A percentile compares a stretch with the other conserved stretches of the same genome.
Evolutionary conservation across 805 yeast genomes (phyloP).

Genomic region (Saccharomycopsis sp.): DNA sequence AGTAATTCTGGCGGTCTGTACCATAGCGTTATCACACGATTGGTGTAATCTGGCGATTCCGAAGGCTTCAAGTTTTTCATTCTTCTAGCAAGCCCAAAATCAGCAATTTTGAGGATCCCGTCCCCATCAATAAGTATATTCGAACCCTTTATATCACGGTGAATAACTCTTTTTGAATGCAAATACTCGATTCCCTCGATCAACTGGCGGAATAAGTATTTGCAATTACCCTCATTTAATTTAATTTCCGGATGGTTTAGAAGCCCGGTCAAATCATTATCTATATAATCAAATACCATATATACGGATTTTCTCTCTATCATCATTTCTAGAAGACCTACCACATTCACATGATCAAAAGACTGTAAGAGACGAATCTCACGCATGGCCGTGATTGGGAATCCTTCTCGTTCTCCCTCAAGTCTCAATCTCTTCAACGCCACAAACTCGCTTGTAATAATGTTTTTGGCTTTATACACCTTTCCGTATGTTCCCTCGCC

Average conservation of each 20-base stretch:
- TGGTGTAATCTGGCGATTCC: slow-evolving; percentile 76
- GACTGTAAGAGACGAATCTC: slow-evolving; percentile 83
- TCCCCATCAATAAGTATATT: slow-evolving; percentile 58
- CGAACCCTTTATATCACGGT: slow-evolving; percentile 79
- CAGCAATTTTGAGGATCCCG: slow-evolving; percentile 68
- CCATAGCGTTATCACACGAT: slow-evolving; percentile 94
- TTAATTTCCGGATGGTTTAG: slow-evolving; percentile 65
- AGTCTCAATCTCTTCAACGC: slow-evolving; percentile 81
- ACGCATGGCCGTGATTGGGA: slow-evolving; percentile 91
- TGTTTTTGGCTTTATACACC: slow-evolving; percentile 81
- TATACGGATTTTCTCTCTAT: slow-evolving; percentile 64
- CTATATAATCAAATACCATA: slow-evolving; percentile 91
- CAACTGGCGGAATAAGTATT: slow-evolving; percentile 59
- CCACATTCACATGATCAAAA: slow-evolving; percentile 74
- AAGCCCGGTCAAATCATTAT: slow-evolving; percentile 87
- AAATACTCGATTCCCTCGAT: slow-evolving; percentile 63
- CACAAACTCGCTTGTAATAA: slow-evolving; percentile 60
- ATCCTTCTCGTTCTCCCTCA: slow-evolving; percentile 87
- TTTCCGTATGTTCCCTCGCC: slow-evolving; percentile 99
- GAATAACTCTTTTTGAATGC: slow-evolving; percentile 63
- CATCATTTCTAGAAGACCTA: slow-evolving; percentile 84
- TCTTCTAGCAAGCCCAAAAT: slow-evolving; percentile 74
- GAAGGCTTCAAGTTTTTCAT: slow-evolving; percentile 51
- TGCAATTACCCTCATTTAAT: slow-evolving; percentile 57
- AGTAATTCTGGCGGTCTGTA: slow-evolving; percentile 94